Base-by-base conservation (phyloP, 805 yeast species). In the Ogataea pilisensis region DNA sequence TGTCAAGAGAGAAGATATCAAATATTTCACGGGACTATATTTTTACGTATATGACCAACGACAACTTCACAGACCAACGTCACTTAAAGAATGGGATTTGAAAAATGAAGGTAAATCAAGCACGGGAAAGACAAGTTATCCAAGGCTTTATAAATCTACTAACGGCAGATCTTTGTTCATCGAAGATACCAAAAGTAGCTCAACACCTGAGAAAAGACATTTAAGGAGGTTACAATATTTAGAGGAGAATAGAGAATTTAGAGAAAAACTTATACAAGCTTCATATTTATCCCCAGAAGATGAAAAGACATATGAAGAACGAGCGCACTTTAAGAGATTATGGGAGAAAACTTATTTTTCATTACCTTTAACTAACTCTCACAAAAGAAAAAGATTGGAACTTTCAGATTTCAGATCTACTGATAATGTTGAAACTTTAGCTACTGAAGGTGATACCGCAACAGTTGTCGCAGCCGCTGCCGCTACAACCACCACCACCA, bases 111-210 rank as follows among this genome's bases (percentile, higher is more conserved):
- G 9, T 11, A 22, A 13, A 27, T 5, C 29, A 5, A 27, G 5
- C 14, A 27, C 6, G 6, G 29, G 29, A 5, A 27, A 65, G 40
- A 65, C 66, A 40, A 70, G 70, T 41, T 58, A 66, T 63, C 95
- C 95, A 2, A 75, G 70, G 40, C 63, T 87, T 26, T 69, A 75
- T 48, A 61, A 68, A 12, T 77, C 88, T 0, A 69, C 83, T 3
- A 78, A 76, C 52, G 96, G 96, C 6, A 75, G 85, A 52, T 80
- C 95, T 45, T 87, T 95, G 4, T 91, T 91, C 64, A 71, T 83
- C n/a, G 74, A 74, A 37, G 91, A 85, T 54, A 57, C 68, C 5
- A 38, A 54, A 38, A 33, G 52, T 25, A 37, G 46, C 16, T 38
- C 45, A 20, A 39, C 41, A 18, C 46, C 51, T 6, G 55, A 54